Percentiles rank a stretch among this genome's conserved stretches.
These are phyloP conservation scores for Cyclocybe aegerita DNA, from an alignment of 768 basidiomycete genomes.

Conservation along the genomic window DNA sequence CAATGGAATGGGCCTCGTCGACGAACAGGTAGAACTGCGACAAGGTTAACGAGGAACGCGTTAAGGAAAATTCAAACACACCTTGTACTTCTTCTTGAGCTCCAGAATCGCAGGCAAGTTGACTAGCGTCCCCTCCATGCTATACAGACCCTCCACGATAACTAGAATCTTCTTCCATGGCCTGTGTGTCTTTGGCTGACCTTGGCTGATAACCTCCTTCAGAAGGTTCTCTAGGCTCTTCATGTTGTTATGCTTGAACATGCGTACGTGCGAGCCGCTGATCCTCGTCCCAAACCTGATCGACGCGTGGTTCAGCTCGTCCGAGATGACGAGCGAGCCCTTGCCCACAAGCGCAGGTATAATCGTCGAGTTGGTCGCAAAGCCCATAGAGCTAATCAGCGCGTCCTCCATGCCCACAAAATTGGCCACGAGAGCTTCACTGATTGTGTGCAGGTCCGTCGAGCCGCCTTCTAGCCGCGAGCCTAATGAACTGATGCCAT, in stretches of 20 bases:
- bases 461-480: constrained; percentile 84
- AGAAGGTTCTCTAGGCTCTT: constrained; percentile 73
- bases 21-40: constrained; percentile 92
- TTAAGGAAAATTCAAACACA: constrained; percentile 28
- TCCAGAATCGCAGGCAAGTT: constrained; percentile 81
- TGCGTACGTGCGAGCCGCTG: constrained; percentile 84
- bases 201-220: constrained; percentile 92
- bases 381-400: constrained; percentile 93
- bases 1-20: constrained; percentile 97
- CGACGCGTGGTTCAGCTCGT: constrained; percentile 94
- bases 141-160: constrained; percentile 93
- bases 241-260: constrained; percentile 99
- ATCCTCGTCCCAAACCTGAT: constrained; percentile 91
- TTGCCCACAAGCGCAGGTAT: constrained; percentile 90
- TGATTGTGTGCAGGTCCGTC: constrained; percentile 75
- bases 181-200: constrained; percentile 96
- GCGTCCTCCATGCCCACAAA: constrained; percentile 92
- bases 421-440: constrained; percentile 84
- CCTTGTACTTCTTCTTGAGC: constrained; percentile 95
- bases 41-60: background rate
- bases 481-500: constrained; percentile 79
- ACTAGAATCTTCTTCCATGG: constrained; percentile 99
- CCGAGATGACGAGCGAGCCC: constrained; percentile 93
- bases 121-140: constrained; percentile 97
- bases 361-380: constrained; percentile 91